Evolutionary conservation across 352 stramenopile genomes (phyloP), one percentile per base, ranked within the genome.

Genomic region (Phytophthora niederhauseri): DNA sequence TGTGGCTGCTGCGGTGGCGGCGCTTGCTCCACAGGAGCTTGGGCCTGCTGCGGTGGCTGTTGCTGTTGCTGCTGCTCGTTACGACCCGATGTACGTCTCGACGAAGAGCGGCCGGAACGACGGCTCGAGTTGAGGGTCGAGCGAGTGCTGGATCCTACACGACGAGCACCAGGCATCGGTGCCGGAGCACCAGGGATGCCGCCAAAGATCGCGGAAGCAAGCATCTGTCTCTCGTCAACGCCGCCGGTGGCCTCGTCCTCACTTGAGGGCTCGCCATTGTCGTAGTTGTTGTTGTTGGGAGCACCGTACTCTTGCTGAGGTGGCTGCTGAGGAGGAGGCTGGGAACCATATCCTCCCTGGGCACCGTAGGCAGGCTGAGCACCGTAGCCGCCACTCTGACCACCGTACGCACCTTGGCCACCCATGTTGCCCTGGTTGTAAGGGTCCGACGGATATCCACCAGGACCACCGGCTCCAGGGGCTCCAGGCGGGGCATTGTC

Each of bases 201-300:
- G 41, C 98, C 97, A 78, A 99, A 99, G 53, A 99, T 90, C 8
- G 95, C 96, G 12, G 95, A 98, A 43, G 98, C 97, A 82, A 98
- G 91, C 67, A 94, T 89, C 55, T 84, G 73, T 45, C 89, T 86
- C 66, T 96, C 88, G 48, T 95, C 81, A 2, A 93, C 77, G 26
- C 59, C 72, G 17, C 70, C 73, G 24, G 38, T 70, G 17, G 58
- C 43, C 61, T 80, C 73, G 17, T 80, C 73, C 11, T 80, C 73
- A 17, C 66, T 78, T 12, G 70, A 55, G 6, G 82, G 72, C 9
- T 93, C 86, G 20, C 77, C 75, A 45, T 90, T 82, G 31, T 93
- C 79, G 64, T 69, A 80, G 31, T 70, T 84, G 67, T 61, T 71
- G 36, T 93, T 84, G 68, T 61, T 71, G 36, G 68, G 52, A 31